Evolutionary conservation across 768 basidiomycete genomes (phyloP).

Genomic region (Rhodotorula paludigena): DNA sequence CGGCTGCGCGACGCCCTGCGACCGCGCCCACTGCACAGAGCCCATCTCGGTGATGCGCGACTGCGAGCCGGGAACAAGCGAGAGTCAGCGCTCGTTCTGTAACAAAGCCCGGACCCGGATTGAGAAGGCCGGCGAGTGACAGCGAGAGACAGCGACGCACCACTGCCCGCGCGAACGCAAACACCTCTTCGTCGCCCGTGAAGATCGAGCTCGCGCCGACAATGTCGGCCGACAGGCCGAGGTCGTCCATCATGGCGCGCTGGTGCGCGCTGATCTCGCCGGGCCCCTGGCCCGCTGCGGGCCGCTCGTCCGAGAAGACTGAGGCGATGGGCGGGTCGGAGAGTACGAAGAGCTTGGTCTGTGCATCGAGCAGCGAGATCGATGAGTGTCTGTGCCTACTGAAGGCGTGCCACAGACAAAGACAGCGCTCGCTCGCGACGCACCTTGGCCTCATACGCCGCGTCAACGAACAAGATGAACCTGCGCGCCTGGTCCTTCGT

Average conservation of each 20-base stretch:
- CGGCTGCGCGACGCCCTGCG: neutral
- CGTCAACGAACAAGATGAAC: slow-evolving; percentile 97
- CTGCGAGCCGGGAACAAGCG: neutral
- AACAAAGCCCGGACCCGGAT: no score
- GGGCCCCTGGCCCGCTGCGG: slow-evolving; percentile 46
- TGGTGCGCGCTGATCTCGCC: slow-evolving; percentile 62
- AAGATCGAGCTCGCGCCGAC: slow-evolving; percentile 86
- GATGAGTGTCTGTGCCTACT: no score
- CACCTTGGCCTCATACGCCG: slow-evolving; percentile 50
- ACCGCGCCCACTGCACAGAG: slow-evolving; percentile 26
- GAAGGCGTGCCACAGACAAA: neutral
- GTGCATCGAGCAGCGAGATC: neutral
- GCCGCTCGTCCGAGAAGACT: slow-evolving; percentile 66
- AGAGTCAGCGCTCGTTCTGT: neutral
- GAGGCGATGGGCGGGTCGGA: slow-evolving; percentile 87
- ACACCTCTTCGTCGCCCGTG: slow-evolving; percentile 91
- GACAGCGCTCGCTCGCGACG: neutral
- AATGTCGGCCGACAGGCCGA: slow-evolving; percentile 71
- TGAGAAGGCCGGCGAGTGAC: neutral
- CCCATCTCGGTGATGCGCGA: slow-evolving; percentile 35
- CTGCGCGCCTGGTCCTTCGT: slow-evolving; percentile 83
- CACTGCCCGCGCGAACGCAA: slow-evolving; percentile 86
- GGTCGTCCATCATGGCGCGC: slow-evolving; percentile 89
- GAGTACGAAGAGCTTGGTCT: slow-evolving; percentile 86
- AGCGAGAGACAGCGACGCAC: slow-evolving; percentile 31